Conservation (phyloP, 805 yeast genomes). For the Nakazawaea wickerhamii region DNA sequence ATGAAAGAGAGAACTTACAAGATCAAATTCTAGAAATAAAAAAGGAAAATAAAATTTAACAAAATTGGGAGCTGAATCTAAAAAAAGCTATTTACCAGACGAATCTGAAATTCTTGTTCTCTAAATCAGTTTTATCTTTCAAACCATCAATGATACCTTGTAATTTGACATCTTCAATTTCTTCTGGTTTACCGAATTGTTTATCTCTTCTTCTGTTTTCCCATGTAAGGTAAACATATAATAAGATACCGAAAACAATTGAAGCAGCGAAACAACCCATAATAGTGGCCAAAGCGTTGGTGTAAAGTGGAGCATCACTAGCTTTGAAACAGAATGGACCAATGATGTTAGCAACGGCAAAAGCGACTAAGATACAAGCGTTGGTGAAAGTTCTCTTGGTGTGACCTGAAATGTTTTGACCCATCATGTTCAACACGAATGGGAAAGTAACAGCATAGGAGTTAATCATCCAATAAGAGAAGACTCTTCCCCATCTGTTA, state of each 20-base stretch:
- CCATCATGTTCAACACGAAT: conserved; percentile 22
- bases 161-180: conserved; percentile 21
- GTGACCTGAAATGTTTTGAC: conserved; percentile 42
- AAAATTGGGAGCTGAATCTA: background rate
- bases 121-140: conserved; percentile 26
- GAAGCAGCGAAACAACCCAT: conserved; percentile 34
- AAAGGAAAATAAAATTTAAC: background rate
- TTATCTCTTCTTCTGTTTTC: conserved; percentile 39
- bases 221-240: conserved; percentile 23
- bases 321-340: conserved; percentile 47
- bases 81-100: conserved; percentile 5
- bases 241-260: conserved; percentile 23
- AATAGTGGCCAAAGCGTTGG: conserved; percentile 34
- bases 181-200: conserved; percentile 22
- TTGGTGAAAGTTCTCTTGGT: conserved; percentile 44
- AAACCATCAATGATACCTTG: conserved; percentile 27
- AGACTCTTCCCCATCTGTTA: conserved; percentile 24
- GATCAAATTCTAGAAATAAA: background rate
- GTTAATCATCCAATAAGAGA: conserved; percentile 28
- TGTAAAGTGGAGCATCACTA: conserved; percentile 39
- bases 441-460: conserved; percentile 24
- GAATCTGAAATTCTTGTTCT: conserved; percentile 22
- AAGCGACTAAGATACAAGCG: conserved; percentile 38
- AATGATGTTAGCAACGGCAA: conserved; percentile 48
- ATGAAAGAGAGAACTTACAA: background rate